Conservation (phyloP, 225 moss, liverwort and hornwort genomes). For the Polytrichum formosum region DNA sequence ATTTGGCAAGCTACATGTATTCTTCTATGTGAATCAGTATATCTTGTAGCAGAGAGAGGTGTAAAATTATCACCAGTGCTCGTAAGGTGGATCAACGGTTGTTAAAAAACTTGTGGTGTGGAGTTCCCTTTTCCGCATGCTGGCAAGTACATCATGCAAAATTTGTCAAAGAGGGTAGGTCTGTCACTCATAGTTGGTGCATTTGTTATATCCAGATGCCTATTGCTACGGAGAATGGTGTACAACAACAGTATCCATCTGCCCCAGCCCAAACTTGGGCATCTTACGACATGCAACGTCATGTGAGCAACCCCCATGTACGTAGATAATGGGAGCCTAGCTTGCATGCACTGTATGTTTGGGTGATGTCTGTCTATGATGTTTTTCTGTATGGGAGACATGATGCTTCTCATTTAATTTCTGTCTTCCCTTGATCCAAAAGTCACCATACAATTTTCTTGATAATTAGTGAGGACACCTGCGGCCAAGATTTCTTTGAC, state of each 20-base stretch:
- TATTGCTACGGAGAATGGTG: slow-evolving; percentile 65
- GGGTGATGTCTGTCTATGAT: too few species aligned
- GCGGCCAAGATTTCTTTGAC: too few species aligned
- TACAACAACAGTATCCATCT: slow-evolving; percentile 34
- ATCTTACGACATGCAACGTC: slow-evolving; percentile 47
- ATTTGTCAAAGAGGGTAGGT: slow-evolving; percentile 36
- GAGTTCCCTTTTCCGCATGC: not conserved
- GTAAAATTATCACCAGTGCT: too few species aligned
- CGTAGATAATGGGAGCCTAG: slow-evolving; percentile 8
- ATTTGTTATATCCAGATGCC: slow-evolving; percentile 63
- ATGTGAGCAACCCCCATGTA: slow-evolving; percentile 1
- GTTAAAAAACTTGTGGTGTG: not conserved
- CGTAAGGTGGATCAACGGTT: not conserved
- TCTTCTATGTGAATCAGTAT: not conserved
- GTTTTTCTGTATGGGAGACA: too few species aligned
- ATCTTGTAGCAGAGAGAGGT: too few species aligned
- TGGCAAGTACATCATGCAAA: not conserved
- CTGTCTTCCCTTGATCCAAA: too few species aligned
- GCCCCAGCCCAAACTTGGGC: slow-evolving; percentile 56
- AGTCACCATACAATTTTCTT: too few species aligned
- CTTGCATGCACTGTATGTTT: too few species aligned
- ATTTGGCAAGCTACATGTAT: not conserved
- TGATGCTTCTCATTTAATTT: too few species aligned
- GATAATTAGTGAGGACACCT: too few species aligned
- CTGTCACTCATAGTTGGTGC: slow-evolving; percentile 55